Base-by-base conservation (phyloP, 768 basidiomycete genomes). In the Candolleomyces efflorescens region DNA sequence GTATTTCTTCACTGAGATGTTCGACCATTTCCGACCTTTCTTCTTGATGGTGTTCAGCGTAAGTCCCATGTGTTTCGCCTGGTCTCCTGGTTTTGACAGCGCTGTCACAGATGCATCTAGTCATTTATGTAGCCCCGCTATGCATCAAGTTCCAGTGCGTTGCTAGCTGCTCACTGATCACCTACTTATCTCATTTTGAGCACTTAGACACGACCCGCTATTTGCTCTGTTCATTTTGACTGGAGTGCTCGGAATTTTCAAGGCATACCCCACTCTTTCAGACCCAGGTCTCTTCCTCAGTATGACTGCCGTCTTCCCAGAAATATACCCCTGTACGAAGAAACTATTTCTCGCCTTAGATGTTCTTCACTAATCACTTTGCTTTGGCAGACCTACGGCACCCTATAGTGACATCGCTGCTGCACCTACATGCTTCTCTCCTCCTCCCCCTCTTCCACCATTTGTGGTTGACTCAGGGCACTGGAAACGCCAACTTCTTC, bases 1-100 rank as follows among this genome's bases (percentile, higher is more conserved):
- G 96, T 98, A 98, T 71, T 98, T 98, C 76, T 98, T 98, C 74
- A 98, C 94, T 11, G 96, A 98, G 69, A 98, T 98, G 91, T 99
- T 99, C 62, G 96, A 98, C 67, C 90, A 98, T 68, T 99, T 98
- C 78, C 78, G 97, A 27, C 84, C 88, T 3, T 98, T 98, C 75
- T 99, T 97, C 79, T 76, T 98, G 32, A 89, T 94, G 80, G 91
- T 90, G 17, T 98, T 98, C 71, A 90, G 89, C 17, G 94, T 94
- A 64, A 48, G 87, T 69, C 37, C 22, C n/a, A 26, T 32, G 23
- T 32, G 15, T 43, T 6, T 61, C n/a, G 43, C 45, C 39, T 41
- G 44, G 32, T 2, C 10, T 15, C 0, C 41, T 13, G 20, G 13
- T 3, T 23, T 13, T n/a, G 3, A 41, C 24, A 18, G 24, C 43